Percentiles rank a stretch among this genome's conserved stretches.
phyloP scores from a whole-genome alignment of 305 asterid genomes.

The Solanum hybrid region DNA sequence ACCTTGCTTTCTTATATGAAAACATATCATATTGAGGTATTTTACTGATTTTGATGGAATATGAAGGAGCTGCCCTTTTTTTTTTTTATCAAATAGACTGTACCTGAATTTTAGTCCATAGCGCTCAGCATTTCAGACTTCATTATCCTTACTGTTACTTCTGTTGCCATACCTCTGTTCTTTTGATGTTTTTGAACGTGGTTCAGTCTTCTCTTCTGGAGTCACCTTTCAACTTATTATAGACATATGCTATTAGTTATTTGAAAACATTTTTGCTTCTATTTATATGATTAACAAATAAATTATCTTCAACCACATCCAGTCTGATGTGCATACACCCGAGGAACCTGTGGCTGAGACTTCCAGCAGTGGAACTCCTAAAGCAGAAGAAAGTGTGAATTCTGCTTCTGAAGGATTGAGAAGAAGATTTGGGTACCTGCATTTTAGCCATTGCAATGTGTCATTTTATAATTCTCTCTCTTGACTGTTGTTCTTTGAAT shows the following conservation, averaged over 20 bases:
- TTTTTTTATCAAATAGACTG: not conserved
- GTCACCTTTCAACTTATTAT: not conserved
- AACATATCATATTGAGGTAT: not conserved
- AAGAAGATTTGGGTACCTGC: slow-evolving; percentile 61
- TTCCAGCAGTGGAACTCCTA: slow-evolving; percentile 32
- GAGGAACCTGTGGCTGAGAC: slow-evolving; percentile 33
- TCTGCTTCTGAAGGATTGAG: slow-evolving; percentile 66
- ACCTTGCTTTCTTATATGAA: not conserved
- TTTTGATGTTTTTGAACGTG: not conserved
- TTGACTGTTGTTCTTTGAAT: slow-evolving; percentile 12
- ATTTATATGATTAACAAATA: not conserved
- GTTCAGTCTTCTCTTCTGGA: not conserved
- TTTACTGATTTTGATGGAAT: not conserved
- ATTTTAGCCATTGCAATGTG: not conserved
- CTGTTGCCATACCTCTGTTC: not conserved
- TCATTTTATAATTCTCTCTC: slow-evolving; percentile 3
- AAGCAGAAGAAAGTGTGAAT: slow-evolving; percentile 31
- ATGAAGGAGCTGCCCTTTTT: not conserved
- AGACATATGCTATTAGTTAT: not conserved
- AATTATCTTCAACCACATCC: slow-evolving; percentile 15
- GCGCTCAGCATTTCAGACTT: not conserved
- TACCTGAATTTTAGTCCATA: not conserved
- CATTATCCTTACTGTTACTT: not conserved
- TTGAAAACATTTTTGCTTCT: not conserved
- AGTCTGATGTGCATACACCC: slow-evolving; percentile 29